Conservation (phyloP, 257 asterid species). For the Parsonsia alboflavescens region DNA sequence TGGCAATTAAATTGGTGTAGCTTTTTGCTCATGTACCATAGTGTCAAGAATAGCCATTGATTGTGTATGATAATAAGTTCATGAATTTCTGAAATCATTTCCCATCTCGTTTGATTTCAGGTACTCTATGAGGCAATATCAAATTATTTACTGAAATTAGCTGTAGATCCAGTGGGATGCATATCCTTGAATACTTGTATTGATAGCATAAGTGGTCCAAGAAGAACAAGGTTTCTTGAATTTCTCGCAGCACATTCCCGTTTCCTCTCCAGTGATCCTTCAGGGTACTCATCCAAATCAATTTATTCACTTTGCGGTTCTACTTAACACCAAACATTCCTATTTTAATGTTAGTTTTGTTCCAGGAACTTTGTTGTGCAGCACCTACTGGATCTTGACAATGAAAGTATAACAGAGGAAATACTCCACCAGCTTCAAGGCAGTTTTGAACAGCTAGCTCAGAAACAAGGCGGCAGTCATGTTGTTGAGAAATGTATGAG, state of each 20-base stretch:
- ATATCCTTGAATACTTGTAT: slow-evolving; percentile 26
- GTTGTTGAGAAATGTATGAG: slow-evolving; percentile 40
- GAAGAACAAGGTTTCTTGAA: slow-evolving; percentile 23
- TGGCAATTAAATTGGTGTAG: background rate
- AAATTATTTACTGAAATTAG: slow-evolving; percentile 8
- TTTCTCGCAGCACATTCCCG: slow-evolving; percentile 21
- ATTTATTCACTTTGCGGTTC: background rate
- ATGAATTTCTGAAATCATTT: background rate
- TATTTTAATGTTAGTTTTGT: background rate
- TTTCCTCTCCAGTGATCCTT: slow-evolving; percentile 31
- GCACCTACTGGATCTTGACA: slow-evolving; percentile 11
- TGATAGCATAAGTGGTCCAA: slow-evolving; percentile 13
- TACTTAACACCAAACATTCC: background rate
- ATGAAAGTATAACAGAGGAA: background rate
- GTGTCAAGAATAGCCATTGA: background rate
- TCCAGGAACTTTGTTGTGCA: slow-evolving; percentile 51
- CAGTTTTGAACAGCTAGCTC: slow-evolving; percentile 20
- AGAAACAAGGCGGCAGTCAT: slow-evolving; percentile 27
- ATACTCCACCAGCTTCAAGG: slow-evolving; percentile 19
- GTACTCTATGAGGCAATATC: slow-evolving; percentile 25
- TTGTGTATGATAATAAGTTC: background rate
- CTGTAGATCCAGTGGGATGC: slow-evolving; percentile 38
- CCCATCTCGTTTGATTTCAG: slow-evolving; percentile 16
- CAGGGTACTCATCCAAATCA: slow-evolving; percentile 24
- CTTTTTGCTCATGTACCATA: background rate